A percentile compares a stretch with the other conserved stretches of the same genome.
Conservation (phyloP, 129 eudicot genomes). For the Artemisia annua region DNA sequence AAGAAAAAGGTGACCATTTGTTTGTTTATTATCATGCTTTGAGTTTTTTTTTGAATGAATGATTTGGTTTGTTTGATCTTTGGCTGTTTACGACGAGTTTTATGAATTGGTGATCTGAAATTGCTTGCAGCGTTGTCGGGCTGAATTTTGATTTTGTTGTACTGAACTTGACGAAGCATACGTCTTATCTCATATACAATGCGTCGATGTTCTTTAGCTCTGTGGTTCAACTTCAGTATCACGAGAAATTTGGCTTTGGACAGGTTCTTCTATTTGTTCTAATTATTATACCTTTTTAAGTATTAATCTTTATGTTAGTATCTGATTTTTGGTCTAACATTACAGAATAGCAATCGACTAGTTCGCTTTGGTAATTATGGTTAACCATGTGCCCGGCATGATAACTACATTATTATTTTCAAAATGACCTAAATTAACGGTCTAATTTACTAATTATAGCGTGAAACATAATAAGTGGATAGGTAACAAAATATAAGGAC, state of each 20-base stretch:
- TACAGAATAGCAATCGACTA: too few relatives aligned
- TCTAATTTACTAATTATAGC: too few relatives aligned
- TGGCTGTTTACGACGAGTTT: background rate
- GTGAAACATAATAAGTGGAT: too few relatives aligned
- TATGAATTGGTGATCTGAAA: background rate
- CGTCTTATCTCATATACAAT: conserved; percentile 72
- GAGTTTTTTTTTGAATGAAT: too few relatives aligned
- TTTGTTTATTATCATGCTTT: background rate
- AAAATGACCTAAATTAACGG: too few relatives aligned
- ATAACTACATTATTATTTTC: too few relatives aligned
- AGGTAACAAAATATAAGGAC: too few relatives aligned
- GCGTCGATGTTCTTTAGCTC: conserved; percentile 65
- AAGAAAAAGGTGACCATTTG: conserved; percentile 51
- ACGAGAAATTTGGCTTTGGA: conserved; percentile 43
- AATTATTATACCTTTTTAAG: background rate
- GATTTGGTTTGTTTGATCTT: background rate
- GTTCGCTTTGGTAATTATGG: too few relatives aligned
- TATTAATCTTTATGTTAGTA: background rate
- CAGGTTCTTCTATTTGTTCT: conserved; percentile 35
- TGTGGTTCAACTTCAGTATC: conserved; percentile 63
- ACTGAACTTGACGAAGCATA: conserved; percentile 78
- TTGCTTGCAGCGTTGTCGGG: conserved; percentile 56
- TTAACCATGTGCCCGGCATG: too few relatives aligned
- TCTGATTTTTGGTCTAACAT: background rate
- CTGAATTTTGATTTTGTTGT: conserved; percentile 74